phyloP scores from a whole-genome alignment of 768 basidiomycete genomes.

The Pleurotus eryngii region DNA sequence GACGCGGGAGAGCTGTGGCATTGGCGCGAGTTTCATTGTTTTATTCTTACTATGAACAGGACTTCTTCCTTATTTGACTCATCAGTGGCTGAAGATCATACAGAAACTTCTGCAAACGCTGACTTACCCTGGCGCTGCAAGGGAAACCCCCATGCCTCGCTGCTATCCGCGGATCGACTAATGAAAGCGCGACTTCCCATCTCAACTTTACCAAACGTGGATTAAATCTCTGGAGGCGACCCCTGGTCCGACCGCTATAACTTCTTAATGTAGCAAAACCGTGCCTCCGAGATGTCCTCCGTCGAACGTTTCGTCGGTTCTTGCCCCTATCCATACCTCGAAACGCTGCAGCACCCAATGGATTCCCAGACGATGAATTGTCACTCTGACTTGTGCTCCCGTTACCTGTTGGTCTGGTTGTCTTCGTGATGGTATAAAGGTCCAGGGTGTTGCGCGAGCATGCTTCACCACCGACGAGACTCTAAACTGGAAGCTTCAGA shows the following conservation, averaged over 20 bases:
- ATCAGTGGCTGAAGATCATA: too few relatives aligned
- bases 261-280: background rate
- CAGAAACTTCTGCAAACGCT: too few relatives aligned
- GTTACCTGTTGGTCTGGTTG: too few relatives aligned
- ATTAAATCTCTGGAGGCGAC: background rate
- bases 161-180: background rate
- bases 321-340: background rate
- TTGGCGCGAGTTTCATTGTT: too few relatives aligned
- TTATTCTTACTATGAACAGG: too few relatives aligned
- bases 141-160: background rate
- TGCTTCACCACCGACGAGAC: background rate
- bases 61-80: too few relatives aligned
- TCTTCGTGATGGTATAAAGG: background rate
- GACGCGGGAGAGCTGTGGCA: too few relatives aligned
- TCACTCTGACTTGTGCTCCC: too few relatives aligned
- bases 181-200: too few relatives aligned
- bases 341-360: background rate
- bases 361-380: too few relatives aligned
- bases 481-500: background rate
- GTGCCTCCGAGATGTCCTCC: constrained; percentile 1
- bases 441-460: background rate
- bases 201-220: background rate
- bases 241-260: background rate
- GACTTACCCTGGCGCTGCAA: background rate
- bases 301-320: background rate